Evolutionary conservation across 768 basidiomycete species (phyloP).

Genomic region (Cystobasidium tubakii): DNA sequence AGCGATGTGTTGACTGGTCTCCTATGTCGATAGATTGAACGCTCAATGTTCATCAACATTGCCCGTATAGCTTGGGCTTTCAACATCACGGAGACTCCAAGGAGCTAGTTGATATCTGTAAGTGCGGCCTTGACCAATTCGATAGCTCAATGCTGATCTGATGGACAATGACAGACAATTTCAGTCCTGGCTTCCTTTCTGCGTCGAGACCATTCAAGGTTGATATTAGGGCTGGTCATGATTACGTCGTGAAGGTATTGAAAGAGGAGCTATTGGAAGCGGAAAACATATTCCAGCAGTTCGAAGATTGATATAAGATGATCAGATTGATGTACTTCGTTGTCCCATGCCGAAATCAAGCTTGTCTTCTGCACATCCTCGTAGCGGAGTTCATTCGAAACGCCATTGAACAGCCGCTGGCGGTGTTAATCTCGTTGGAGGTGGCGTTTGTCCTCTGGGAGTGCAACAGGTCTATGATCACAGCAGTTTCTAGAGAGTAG

Average conservation of each 20-base stretch:
- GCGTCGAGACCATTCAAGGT: neutral
- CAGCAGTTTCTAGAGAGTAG: too few species aligned
- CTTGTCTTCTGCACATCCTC: too few species aligned
- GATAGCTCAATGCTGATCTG: neutral
- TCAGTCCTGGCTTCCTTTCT: constrained; percentile 3
- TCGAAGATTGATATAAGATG: neutral
- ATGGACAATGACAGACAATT: neutral
- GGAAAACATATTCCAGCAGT: neutral
- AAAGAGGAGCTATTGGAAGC: neutral
- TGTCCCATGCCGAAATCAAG: too few species aligned
- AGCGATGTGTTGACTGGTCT: too few species aligned
- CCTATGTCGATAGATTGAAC: neutral
- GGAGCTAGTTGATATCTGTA: constrained; percentile 3
- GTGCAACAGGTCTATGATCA: too few species aligned
- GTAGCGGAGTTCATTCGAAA: too few species aligned
- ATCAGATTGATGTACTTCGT: too few species aligned
- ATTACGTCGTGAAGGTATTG: neutral
- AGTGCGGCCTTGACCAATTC: neutral
- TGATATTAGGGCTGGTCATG: neutral
- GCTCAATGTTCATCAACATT: constrained; percentile 17
- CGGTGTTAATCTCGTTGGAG: too few species aligned
- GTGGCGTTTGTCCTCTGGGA: too few species aligned
- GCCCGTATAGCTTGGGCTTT: constrained; percentile 1
- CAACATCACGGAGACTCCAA: neutral
- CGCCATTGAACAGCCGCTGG: too few species aligned